Evolutionary conservation across 257 asterid genomes (phyloP), one percentile per base, ranked within the genome.

Genomic region (Mentha longifolia): DNA sequence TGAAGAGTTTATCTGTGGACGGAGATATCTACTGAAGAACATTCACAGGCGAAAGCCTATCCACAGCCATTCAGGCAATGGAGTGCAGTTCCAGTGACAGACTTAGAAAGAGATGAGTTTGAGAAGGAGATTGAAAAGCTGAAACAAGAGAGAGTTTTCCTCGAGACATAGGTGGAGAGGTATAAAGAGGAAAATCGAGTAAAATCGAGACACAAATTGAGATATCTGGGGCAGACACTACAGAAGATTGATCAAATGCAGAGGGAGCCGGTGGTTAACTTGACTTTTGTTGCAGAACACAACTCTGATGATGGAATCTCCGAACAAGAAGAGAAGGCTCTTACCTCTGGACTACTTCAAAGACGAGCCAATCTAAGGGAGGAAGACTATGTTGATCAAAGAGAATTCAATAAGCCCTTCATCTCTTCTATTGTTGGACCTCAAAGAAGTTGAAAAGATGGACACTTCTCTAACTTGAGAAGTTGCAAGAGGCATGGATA

Each of bases 1-100:
- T 11, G 97, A 88, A 75, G 96, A 88, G 71, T 92, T 92, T 52
- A 66, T 88, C 10, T 77, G 88, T 65, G 97, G 98, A n/a, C 86
- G 83, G 33, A 76, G 79, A 45, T 84, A 85, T 64, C 87, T 92
- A 75, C n/a, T n/a, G n/a, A n/a, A n/a, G n/a, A n/a, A n/a, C n/a
- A n/a, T n/a, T n/a, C n/a, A n/a, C n/a, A n/a, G n/a, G n/a, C n/a
- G n/a, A n/a, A n/a, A n/a, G n/a, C n/a, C n/a, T n/a, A n/a, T n/a
- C n/a, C n/a, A n/a, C n/a, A n/a, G n/a, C n/a, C n/a, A n/a, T n/a
- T n/a, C n/a, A n/a, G n/a, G n/a, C n/a, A n/a, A n/a, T n/a, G n/a
- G n/a, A n/a, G n/a, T n/a, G n/a, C n/a, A n/a, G n/a, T n/a, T n/a
- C n/a, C n/a, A n/a, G n/a, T n/a, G n/a, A n/a, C n/a, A n/a, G n/a